Evolutionary conservation across 2,329 filamentous ascomycete species (phyloP).

Genomic region (Fusarium robinianum): DNA sequence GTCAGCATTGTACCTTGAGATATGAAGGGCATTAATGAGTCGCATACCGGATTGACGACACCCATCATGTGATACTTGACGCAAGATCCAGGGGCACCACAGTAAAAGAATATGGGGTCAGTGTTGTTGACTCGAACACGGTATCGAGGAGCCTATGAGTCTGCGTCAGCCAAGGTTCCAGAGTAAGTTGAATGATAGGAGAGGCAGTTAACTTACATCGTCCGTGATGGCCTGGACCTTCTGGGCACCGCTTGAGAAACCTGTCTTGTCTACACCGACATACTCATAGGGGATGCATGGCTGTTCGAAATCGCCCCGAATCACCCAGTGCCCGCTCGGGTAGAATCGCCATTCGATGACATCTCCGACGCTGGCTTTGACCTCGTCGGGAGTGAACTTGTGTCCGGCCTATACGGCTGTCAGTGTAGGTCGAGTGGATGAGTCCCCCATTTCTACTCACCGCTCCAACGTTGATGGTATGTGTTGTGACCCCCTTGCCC

Average conservation of each 20-base stretch:
- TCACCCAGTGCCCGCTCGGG: conserved; percentile 66
- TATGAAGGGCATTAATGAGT: background rate
- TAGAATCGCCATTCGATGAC: conserved; percentile 64
- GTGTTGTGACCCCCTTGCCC: conserved; percentile 24
- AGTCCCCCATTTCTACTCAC: conserved; percentile 15
- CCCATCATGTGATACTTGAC: conserved; percentile 71
- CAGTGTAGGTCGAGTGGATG: conserved; percentile 1
- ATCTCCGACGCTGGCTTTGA: conserved; percentile 50
- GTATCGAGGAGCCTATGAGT: conserved; percentile 47
- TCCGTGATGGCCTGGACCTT: conserved; percentile 51
- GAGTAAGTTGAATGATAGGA: background rate
- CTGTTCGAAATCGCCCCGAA: conserved; percentile 59
- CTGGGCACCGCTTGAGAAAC: conserved; percentile 59
- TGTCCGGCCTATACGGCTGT: conserved; percentile 33
- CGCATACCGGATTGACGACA: conserved; percentile 69
- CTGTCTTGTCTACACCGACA: conserved; percentile 50
- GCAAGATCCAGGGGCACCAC: conserved; percentile 69
- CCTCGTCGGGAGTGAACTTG: conserved; percentile 40
- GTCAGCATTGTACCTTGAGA: conserved; percentile 5
- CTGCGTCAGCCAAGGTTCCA: conserved; percentile 1
- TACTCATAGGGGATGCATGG: conserved; percentile 68
- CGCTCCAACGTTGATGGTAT: conserved; percentile 35
- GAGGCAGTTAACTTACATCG: conserved; percentile 46
- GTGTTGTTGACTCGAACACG: conserved; percentile 61
- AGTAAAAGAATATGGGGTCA: conserved; percentile 71